A percentile compares a stretch with the other conserved stretches of the same genome.
phyloP scores from a whole-genome alignment of 2,329 filamentous ascomycete species.

The Colletotrichum godetiae region DNA sequence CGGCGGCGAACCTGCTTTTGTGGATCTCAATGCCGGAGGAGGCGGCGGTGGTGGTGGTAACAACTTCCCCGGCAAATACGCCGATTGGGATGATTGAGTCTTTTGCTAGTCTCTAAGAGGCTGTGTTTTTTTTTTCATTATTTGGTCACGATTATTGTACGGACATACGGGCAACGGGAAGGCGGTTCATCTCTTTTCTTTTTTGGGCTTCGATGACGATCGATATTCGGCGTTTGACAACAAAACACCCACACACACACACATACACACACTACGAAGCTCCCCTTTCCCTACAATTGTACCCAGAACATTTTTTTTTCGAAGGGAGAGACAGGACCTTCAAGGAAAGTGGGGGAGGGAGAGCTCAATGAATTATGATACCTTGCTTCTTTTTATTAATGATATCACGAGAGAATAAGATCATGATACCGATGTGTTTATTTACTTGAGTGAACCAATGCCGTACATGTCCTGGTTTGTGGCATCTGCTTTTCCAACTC shows the following conservation, averaged over 20 bases:
- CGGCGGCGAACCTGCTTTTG: slow-evolving; percentile 28
- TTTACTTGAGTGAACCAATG: neutral
- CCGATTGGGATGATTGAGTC: slow-evolving; percentile 19
- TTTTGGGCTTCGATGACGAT: neutral
- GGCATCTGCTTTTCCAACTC: neutral
- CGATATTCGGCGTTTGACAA: neutral
- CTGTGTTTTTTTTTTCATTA: neutral
- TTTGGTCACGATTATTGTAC: neutral
- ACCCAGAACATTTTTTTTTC: slow-evolving; percentile 6
- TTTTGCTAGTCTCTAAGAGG: neutral
- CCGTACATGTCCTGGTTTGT: neutral
- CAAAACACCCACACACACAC: neutral
- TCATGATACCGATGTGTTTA: neutral
- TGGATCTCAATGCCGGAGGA: slow-evolving; percentile 28
- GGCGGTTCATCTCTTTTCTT: neutral
- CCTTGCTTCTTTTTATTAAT: neutral
- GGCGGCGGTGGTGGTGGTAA: slow-evolving; percentile 10
- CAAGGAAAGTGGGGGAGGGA: neutral
- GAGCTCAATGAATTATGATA: neutral
- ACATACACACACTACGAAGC: neutral
- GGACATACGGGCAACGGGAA: neutral
- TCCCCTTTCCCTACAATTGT: neutral
- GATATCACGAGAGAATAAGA: neutral
- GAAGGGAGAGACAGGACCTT: slow-evolving; percentile 36
- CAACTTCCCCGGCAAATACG: slow-evolving; percentile 19